A percentile compares a stretch with the other conserved stretches of the same genome.
Evolutionary conservation across 306 rosid genomes (phyloP).

Genomic region (Inga leiocalycina): DNA sequence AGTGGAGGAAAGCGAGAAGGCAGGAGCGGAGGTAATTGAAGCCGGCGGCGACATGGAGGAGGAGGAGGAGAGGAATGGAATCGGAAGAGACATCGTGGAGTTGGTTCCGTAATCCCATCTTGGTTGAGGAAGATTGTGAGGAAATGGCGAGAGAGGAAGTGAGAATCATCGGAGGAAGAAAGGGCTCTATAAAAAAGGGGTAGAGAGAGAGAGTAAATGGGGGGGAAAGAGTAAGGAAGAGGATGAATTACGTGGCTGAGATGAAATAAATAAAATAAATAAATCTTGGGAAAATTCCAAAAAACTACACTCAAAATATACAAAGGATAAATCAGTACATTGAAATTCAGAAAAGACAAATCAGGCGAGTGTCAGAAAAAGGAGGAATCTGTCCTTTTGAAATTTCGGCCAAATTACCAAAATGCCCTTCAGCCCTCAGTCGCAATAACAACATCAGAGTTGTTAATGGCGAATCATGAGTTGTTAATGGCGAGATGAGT

Average conservation of each 20-base stretch:
- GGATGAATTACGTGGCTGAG: neutral
- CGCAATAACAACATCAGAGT: too few species aligned
- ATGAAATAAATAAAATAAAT: neutral
- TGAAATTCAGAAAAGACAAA: too few species aligned
- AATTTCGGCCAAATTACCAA: too few species aligned
- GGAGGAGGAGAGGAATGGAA: slow-evolving; percentile 71
- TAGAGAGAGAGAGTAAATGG: neutral
- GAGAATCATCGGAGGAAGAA: neutral
- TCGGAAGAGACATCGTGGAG: slow-evolving; percentile 81
- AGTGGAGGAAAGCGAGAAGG: slow-evolving; percentile 47
- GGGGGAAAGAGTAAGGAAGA: neutral
- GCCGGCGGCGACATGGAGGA: slow-evolving; percentile 66
- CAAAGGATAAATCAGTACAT: too few species aligned
- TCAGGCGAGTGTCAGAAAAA: too few species aligned
- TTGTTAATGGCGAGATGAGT: too few species aligned
- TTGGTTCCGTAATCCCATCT: slow-evolving; percentile 80
- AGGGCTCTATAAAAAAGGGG: slow-evolving; percentile 4
- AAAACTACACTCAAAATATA: too few species aligned
- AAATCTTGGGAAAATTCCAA: too few species aligned
- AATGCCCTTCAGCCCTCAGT: too few species aligned
- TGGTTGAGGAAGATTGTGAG: neutral
- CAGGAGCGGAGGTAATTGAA: slow-evolving; percentile 58
- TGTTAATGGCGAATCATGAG: too few species aligned
- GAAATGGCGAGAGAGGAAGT: slow-evolving; percentile 19
- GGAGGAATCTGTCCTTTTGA: too few species aligned